Conservation (phyloP, 2,329 filamentous ascomycete genomes). For the Cladophialophora psammophila region DNA sequence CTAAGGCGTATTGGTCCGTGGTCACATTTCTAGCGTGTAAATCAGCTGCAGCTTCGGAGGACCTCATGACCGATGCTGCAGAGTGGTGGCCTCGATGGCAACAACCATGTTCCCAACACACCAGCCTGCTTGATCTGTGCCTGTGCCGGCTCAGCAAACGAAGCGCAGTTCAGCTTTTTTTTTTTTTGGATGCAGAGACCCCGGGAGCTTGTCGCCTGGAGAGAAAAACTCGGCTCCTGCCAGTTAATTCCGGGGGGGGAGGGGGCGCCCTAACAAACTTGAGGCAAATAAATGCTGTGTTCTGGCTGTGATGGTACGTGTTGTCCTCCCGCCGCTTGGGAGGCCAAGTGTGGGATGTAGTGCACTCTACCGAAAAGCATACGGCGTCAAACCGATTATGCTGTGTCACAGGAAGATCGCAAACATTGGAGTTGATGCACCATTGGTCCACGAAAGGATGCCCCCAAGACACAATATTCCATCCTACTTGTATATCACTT, state of each 20-base stretch:
- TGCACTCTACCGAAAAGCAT: neutral
- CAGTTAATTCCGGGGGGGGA: neutral
- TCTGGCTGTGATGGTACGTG: too few species aligned
- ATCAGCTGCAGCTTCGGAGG: slow-evolving; percentile 26
- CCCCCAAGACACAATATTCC: neutral
- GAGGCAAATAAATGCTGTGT: too few species aligned
- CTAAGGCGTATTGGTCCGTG: slow-evolving; percentile 13
- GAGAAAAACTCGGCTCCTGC: neutral
- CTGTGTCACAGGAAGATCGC: slow-evolving; percentile 18
- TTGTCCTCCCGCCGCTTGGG: neutral
- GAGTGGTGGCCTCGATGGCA: slow-evolving; percentile 8
- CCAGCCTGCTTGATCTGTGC: neutral
- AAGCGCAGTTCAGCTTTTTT: neutral
- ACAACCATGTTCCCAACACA: neutral
- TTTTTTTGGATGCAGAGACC: neutral
- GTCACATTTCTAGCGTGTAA: slow-evolving; percentile 18
- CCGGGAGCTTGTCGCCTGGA: neutral
- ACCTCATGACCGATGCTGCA: slow-evolving; percentile 32
- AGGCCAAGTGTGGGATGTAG: slow-evolving; percentile 2
- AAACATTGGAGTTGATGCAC: neutral
- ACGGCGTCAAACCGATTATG: slow-evolving; percentile 6
- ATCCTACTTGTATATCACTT: slow-evolving; percentile 2
- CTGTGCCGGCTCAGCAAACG: neutral
- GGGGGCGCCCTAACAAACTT: neutral
- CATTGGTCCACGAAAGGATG: slow-evolving; percentile 7